Base-by-base conservation (phyloP, 179 eudicot genomes). In the Spinacia oleracea region DNA sequence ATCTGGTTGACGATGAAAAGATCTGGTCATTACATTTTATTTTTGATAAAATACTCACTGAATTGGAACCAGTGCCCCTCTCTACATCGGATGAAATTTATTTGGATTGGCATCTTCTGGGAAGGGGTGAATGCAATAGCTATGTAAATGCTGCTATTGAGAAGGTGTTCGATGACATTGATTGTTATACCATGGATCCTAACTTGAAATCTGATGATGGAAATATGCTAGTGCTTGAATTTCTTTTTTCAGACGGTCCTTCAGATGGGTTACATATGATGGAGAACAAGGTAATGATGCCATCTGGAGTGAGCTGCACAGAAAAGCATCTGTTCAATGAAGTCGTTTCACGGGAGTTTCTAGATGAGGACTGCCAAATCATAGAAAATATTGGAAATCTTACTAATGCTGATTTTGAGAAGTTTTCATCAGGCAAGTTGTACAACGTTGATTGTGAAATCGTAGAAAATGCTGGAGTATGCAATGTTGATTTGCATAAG, bases 51-150 rank as follows among this genome's bases (percentile, higher is more conserved):
- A 67, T 83, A 51, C 75, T 94, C 51, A 55, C 79, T 66, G 82
- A 79, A 81, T 69, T 91, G 79, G 88, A 91, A 75, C 92, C 84
- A 72, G 83, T 85, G 71, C 86, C 90, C 65, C 74, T 85, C 62
- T 90, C 93, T 78, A 84, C 88, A 5, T 90, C 93, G 43, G 97
- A 96, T 81, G 90, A 87, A 79, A 90, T 96, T 70, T 94, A 96
- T 87, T 89, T 96, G 84, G 97, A 96, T 76, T 96, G 98, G 97
- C 90, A 87, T 75, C 78, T 90, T 32, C 66, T 94, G 59, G 92
- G 84, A 80, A 90, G 79, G 59, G 92, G 87, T 76, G 86, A 82
- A 73, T 83, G 86, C 83, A 86, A 71, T 76, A 73, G 67, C 67
- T 82, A 78, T 81, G 72, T 82, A 56, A 79, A 72, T 83, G 78